A percentile compares a stretch with the other conserved stretches of the same genome.
phyloP scores from a whole-genome alignment of 805 yeast species.

The Lachancea lanzarotensis region DNA sequence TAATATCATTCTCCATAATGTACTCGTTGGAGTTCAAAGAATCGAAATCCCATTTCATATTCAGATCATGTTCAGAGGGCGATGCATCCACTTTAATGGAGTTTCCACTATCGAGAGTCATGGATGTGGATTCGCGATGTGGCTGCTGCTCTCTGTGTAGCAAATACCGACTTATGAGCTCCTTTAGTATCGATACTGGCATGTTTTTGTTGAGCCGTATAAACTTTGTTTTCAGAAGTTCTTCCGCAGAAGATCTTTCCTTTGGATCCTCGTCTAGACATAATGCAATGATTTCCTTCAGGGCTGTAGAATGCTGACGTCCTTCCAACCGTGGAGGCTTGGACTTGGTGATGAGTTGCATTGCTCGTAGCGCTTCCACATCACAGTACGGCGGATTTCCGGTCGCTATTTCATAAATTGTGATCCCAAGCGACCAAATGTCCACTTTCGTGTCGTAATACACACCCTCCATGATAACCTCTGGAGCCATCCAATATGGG shows the following conservation, averaged over 20 bases:
- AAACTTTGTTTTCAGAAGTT: conserved; percentile 65
- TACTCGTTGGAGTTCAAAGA: conserved; percentile 69
- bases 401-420: conserved; percentile 88
- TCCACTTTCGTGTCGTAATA: conserved; percentile 88
- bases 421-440: conserved; percentile 95
- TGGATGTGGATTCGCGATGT: conserved; percentile 44
- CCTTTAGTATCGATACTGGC: conserved; percentile 59
- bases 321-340: conserved; percentile 96
- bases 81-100: conserved; percentile 27
- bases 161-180: conserved; percentile 65
- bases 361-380: conserved; percentile 88
- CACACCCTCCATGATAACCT: conserved; percentile 87
- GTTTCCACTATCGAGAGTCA: conserved; percentile 39
- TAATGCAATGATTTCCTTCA: conserved; percentile 84
- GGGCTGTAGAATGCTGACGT: conserved; percentile 60
- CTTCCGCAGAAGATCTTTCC: conserved; percentile 84
- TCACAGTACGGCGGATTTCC: conserved; percentile 98
- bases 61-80: conserved; percentile 29
- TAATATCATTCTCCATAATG: conserved; percentile 63
- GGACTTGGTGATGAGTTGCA: conserved; percentile 86
- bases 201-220: conserved; percentile 54
- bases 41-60: conserved; percentile 85
- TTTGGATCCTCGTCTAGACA: conserved; percentile 92
- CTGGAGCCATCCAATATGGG: conserved; percentile 99
- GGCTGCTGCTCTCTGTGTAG: conserved; percentile 67